These are phyloP conservation scores for Acanthochlamys bracteata DNA, from an alignment of 106 monocot genomes.

Conservation along the genomic window DNA sequence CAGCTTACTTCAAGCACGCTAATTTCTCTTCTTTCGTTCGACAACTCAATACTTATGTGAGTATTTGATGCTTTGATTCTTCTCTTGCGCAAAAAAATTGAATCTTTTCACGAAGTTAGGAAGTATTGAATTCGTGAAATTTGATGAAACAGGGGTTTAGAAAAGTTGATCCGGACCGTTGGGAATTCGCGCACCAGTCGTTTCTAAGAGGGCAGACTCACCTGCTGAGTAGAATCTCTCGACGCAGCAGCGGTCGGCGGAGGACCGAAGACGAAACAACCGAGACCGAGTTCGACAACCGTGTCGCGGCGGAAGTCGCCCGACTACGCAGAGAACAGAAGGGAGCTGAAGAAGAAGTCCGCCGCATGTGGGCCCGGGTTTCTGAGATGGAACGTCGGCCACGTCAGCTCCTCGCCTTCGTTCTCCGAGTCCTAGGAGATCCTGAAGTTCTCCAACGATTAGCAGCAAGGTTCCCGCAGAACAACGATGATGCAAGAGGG, in stretches of 20 bases:
- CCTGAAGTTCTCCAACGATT: background rate
- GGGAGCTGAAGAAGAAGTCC: background rate
- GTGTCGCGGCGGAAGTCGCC: background rate
- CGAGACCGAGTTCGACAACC: background rate
- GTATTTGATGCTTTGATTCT: background rate
- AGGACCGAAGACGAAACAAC: background rate
- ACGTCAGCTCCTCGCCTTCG: background rate
- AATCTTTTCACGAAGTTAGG: too few species aligned
- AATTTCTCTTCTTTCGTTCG: slow-evolving; percentile 14
- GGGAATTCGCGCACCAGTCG: background rate
- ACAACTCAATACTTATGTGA: slow-evolving; percentile 14
- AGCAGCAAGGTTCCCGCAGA: background rate
- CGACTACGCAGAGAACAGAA: background rate
- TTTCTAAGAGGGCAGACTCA: background rate
- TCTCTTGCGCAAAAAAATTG: too few species aligned
- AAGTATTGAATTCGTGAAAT: too few species aligned
- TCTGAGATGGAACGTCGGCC: background rate
- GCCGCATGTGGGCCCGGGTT: background rate
- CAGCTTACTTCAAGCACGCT: slow-evolving; percentile 4
- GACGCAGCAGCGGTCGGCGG: background rate
- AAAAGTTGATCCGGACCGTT: slow-evolving; percentile 1
- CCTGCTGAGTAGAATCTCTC: background rate
- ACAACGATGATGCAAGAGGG: background rate
- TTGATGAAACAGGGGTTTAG: background rate
- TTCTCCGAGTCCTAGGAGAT: background rate